Conservation (phyloP, 176 grass and related monocot genomes). For the Eleusine coracana region DNA sequence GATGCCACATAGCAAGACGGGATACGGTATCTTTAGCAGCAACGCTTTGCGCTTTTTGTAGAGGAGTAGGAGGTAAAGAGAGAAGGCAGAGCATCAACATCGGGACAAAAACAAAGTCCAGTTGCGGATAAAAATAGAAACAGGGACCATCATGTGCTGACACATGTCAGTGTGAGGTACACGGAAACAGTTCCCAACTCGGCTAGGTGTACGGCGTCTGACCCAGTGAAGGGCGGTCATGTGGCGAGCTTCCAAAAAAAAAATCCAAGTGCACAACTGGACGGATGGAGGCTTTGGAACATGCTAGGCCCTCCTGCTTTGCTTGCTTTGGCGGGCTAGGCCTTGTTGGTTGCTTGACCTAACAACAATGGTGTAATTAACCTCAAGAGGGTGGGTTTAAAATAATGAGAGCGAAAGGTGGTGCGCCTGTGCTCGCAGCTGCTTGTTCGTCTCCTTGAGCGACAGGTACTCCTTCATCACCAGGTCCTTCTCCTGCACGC, state of each 20-base stretch:
- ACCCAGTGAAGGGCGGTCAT: constrained; percentile 27
- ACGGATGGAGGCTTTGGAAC: neutral
- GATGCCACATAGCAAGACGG: too few relatives aligned
- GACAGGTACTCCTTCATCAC: constrained; percentile 53
- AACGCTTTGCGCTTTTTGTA: neutral
- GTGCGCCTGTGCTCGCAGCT: constrained; percentile 52
- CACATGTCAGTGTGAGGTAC: neutral
- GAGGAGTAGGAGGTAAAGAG: too few relatives aligned
- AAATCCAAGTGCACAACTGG: constrained; percentile 28
- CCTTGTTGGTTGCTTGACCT: neutral
- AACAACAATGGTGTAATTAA: neutral
- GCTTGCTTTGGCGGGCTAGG: too few relatives aligned
- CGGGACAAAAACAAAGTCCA: neutral
- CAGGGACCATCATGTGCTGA: neutral
- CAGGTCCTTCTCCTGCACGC: constrained; percentile 57
- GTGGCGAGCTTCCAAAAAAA: constrained; percentile 6
- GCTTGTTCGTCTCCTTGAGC: constrained; percentile 69
- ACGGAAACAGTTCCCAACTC: constrained; percentile 4
- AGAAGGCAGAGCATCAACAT: neutral
- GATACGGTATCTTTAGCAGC: neutral
- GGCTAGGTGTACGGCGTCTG: neutral
- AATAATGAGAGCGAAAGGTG: constrained; percentile 33
- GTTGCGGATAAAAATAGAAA: neutral
- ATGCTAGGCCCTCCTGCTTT: neutral
- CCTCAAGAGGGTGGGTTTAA: neutral